phyloP scores from a whole-genome alignment of 345 rosid genomes.

The Carallia brachiata region DNA sequence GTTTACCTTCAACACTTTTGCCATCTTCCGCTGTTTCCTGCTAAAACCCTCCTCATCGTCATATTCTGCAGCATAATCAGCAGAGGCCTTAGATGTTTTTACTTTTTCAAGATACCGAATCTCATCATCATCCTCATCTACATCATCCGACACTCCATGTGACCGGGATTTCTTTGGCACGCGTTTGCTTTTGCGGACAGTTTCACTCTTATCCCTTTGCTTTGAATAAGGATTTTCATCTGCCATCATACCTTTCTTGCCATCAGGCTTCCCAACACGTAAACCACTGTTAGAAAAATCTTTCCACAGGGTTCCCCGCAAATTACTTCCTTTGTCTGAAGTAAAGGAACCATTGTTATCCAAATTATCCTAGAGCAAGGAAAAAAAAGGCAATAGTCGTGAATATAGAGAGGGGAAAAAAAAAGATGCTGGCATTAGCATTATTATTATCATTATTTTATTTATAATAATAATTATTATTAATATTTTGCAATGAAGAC shows the following conservation, averaged over 20 bases:
- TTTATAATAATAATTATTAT: too few species aligned
- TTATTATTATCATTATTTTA: too few species aligned
- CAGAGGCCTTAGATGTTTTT: conserved; percentile 19
- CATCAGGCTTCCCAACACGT: conserved; percentile 26
- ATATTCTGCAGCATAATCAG: conserved; percentile 27
- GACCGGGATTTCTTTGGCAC: conserved; percentile 22
- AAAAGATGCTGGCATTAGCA: neutral
- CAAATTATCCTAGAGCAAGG: conserved; percentile 15
- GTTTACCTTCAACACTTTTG: conserved; percentile 38
- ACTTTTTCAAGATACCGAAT: conserved; percentile 30
- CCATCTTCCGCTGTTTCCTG: conserved; percentile 26
- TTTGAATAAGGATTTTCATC: conserved; percentile 29
- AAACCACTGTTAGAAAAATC: conserved; percentile 21
- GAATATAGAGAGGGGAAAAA: neutral
- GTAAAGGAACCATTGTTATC: conserved; percentile 24
- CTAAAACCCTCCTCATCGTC: conserved; percentile 28
- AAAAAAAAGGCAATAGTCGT: neutral
- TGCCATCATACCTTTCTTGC: conserved; percentile 21
- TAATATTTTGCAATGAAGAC: neutral
- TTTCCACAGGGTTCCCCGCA: conserved; percentile 22
- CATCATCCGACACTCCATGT: conserved; percentile 29
- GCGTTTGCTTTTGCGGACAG: conserved; percentile 30
- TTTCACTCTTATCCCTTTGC: conserved; percentile 20
- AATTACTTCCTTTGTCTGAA: conserved; percentile 18
- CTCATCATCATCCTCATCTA: conserved; percentile 26